Percentiles rank a stretch among this genome's conserved stretches.
phyloP scores from a whole-genome alignment of 2,329 filamentous ascomycete genomes.

The Claviceps sp. region DNA sequence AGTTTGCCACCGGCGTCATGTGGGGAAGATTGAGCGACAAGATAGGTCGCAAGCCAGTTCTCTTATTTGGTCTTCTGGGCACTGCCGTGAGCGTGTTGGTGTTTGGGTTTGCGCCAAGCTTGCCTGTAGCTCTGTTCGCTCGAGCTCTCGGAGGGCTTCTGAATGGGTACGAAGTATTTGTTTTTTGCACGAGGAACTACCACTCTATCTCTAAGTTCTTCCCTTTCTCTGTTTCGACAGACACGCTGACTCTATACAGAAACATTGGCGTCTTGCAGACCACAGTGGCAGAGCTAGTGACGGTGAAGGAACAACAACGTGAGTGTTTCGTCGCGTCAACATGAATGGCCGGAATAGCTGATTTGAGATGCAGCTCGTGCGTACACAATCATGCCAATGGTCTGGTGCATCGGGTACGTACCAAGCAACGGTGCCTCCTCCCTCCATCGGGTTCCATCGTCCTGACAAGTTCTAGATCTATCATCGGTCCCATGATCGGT shows the following conservation, averaged over 20 bases:
- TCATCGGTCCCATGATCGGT: constrained; percentile 82
- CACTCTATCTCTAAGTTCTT: no score
- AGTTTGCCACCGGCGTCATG: constrained; percentile 82
- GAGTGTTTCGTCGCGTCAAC: constrained; percentile 20
- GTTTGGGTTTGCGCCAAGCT: constrained; percentile 78
- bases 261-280: constrained; percentile 95
- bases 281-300: constrained; percentile 87
- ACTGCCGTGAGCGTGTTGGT: constrained; percentile 86
- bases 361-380: constrained; percentile 52
- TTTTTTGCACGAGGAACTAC: no score
- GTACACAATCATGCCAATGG: constrained; percentile 94
- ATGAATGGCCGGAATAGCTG: background rate
- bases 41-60: constrained; percentile 82
- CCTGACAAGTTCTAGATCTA: constrained; percentile 45
- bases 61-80: constrained; percentile 77
- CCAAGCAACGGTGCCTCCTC: background rate
- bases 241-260: constrained; percentile 25
- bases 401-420: constrained; percentile 84
- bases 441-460: background rate
- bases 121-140: constrained; percentile 73
- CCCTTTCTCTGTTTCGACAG: no score
- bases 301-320: constrained; percentile 86
- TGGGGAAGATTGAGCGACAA: constrained; percentile 91
- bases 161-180: constrained; percentile 56
- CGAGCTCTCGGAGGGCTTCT: constrained; percentile 80